A percentile compares a stretch with the other conserved stretches of the same genome.
These are phyloP conservation scores for Castanea crenata DNA, from an alignment of 306 rosid species.

Conservation along the genomic window DNA sequence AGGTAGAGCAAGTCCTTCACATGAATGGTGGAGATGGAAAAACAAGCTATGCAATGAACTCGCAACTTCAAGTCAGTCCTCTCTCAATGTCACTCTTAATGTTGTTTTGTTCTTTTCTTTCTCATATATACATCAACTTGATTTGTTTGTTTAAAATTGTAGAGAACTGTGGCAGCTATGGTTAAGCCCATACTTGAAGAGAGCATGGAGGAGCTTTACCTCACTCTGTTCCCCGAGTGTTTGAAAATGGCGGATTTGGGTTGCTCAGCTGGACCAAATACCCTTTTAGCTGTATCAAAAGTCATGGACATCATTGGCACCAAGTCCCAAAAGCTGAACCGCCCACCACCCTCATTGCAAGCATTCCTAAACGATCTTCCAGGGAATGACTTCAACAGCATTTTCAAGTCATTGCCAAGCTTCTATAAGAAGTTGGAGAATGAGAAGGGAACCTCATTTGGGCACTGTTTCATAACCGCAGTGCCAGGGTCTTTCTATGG, in stretches of 20 bases:
- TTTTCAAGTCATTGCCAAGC: slow-evolving; percentile 33
- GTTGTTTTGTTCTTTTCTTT: not conserved
- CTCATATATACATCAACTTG: not conserved
- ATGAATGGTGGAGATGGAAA: slow-evolving; percentile 28
- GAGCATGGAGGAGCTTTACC: slow-evolving; percentile 8
- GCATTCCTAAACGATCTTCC: slow-evolving; percentile 25
- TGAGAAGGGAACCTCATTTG: not conserved
- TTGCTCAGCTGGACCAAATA: slow-evolving; percentile 27
- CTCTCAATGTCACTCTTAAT: not conserved
- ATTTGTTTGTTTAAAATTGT: too few species aligned
- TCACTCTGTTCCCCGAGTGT: slow-evolving; percentile 14
- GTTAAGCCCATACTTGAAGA: slow-evolving; percentile 22
- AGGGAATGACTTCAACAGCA: slow-evolving; percentile 26
- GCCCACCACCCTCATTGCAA: slow-evolving; percentile 9
- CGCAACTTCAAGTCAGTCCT: not conserved
- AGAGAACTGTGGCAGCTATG: too few species aligned
- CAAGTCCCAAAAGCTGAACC: too few species aligned
- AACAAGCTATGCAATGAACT: slow-evolving; percentile 24
- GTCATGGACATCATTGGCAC: too few species aligned
- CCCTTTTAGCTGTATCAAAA: too few species aligned
- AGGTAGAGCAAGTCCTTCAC: slow-evolving; percentile 3
- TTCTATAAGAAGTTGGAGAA: slow-evolving; percentile 16
- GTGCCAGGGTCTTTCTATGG: slow-evolving; percentile 54
- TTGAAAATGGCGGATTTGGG: slow-evolving; percentile 51
- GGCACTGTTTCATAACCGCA: slow-evolving; percentile 37